phyloP scores from a whole-genome alignment of 2,329 filamentous ascomycete genomes.

The Pleurostoma richardsiae region DNA sequence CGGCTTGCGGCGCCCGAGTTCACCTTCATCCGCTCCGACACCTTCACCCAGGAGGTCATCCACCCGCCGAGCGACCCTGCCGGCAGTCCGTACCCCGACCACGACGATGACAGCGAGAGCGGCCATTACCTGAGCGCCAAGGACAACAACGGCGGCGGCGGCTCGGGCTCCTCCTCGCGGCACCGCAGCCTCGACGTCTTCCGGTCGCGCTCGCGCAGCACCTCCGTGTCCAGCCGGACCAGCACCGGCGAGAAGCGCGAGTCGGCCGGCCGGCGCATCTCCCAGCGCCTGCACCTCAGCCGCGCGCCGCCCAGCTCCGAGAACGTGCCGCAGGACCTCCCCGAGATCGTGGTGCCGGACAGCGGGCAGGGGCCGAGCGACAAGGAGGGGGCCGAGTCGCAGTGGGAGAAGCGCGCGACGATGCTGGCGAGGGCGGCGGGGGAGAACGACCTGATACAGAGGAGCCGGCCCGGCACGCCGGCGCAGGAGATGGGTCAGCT shows the following conservation, averaged over 20 bases:
- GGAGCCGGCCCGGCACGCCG: slow-evolving; percentile 34
- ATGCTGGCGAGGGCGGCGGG: slow-evolving; percentile 58
- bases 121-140: slow-evolving; percentile 14
- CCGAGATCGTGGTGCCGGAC: slow-evolving; percentile 57
- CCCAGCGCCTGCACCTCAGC: slow-evolving; percentile 65
- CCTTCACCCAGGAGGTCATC: slow-evolving; percentile 72
- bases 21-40: slow-evolving; percentile 81
- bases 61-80: slow-evolving; percentile 50
- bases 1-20: slow-evolving; percentile 57
- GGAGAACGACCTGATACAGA: slow-evolving; percentile 46
- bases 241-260: slow-evolving; percentile 25
- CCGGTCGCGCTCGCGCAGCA: slow-evolving; percentile 39
- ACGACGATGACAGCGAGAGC: slow-evolving; percentile 12
- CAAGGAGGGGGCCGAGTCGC: slow-evolving; percentile 50
- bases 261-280: slow-evolving; percentile 43
- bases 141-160: slow-evolving; percentile 17
- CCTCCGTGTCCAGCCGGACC: slow-evolving; percentile 35
- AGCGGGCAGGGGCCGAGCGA: slow-evolving; percentile 41
- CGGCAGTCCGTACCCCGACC: slow-evolving; percentile 7
- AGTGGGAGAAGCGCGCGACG: slow-evolving; percentile 94
- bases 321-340: slow-evolving; percentile 74
- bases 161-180: slow-evolving; percentile 8
- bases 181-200: slow-evolving; percentile 26
- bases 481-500: slow-evolving; percentile 19
- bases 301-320: slow-evolving; percentile 57